Percentiles rank a stretch among this genome's conserved stretches.
Evolutionary conservation across 257 asterid species (phyloP).

Genomic region (Salvia splendens): DNA sequence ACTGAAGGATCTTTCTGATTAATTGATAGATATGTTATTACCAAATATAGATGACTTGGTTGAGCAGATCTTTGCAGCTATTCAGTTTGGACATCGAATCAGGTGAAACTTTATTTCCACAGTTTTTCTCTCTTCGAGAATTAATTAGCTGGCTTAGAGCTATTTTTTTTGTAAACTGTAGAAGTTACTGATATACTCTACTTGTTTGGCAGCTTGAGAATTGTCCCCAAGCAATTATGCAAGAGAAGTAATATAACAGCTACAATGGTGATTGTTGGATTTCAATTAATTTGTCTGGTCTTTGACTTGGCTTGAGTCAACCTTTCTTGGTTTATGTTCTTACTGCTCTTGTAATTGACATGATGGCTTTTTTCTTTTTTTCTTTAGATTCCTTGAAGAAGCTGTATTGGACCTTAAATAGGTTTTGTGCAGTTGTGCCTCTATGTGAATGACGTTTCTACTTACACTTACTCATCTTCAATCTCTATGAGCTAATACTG

Average conservation of each 20-base stretch:
- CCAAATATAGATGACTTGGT: slow-evolving; percentile 70
- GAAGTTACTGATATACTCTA: slow-evolving; percentile 39
- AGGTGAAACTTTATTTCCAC: slow-evolving; percentile 56
- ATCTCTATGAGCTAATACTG: neutral
- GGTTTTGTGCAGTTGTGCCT: neutral
- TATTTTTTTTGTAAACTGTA: slow-evolving; percentile 19
- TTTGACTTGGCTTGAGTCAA: slow-evolving; percentile 3
- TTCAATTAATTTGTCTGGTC: slow-evolving; percentile 7
- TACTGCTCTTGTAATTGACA: slow-evolving; percentile 26
- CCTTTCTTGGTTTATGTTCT: neutral
- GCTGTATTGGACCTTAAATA: neutral
- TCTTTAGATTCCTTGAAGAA: neutral
- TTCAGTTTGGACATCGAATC: slow-evolving; percentile 52
- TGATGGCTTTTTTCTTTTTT: slow-evolving; percentile 3
- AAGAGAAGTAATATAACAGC: slow-evolving; percentile 33
- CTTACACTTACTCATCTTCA: slow-evolving; percentile 16
- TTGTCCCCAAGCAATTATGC: slow-evolving; percentile 38
- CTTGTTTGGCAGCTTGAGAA: slow-evolving; percentile 47
- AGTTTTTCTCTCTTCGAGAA: slow-evolving; percentile 29
- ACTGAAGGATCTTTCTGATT: slow-evolving; percentile 70
- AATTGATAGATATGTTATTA: slow-evolving; percentile 76
- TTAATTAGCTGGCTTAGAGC: slow-evolving; percentile 30
- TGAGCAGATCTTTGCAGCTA: slow-evolving; percentile 75
- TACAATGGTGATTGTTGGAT: slow-evolving; percentile 34
- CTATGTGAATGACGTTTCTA: slow-evolving; percentile 13